A percentile compares a stretch with the other conserved stretches of the same genome.
Conservation (phyloP, 2,329 filamentous ascomycete genomes). For the Calonectria pauciramosa region DNA sequence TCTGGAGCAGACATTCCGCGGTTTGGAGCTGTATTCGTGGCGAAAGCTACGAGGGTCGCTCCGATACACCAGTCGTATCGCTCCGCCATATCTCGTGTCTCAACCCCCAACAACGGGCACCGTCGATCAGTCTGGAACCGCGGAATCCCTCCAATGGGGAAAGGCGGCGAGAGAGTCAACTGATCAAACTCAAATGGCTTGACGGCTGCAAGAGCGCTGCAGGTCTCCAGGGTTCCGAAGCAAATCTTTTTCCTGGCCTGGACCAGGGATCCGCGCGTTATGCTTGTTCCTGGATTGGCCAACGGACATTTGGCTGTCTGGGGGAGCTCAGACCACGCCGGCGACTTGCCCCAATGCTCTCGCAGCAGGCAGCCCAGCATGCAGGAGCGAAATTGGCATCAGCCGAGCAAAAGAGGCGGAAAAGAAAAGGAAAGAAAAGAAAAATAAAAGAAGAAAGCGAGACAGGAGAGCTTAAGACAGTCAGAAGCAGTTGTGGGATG, state of each 20-base stretch:
- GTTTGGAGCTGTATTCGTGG: not conserved
- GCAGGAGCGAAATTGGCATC: not conserved
- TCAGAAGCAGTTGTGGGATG: not conserved
- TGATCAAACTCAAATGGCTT: conserved; percentile 2
- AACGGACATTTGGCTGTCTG: not conserved
- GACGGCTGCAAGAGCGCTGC: not conserved
- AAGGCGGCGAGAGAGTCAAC: not conserved
- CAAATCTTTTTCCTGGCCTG: not conserved
- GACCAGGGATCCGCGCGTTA: conserved; percentile 5
- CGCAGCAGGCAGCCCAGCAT: not conserved
- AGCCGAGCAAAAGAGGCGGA: not conserved
- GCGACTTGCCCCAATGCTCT: not conserved
- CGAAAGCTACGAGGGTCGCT: not conserved
- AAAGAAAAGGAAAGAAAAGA: not conserved
- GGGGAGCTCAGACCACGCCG: not conserved
- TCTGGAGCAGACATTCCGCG: not conserved
- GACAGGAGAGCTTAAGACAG: not conserved
- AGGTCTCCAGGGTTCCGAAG: not conserved
- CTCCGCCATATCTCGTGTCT: conserved; percentile 8
- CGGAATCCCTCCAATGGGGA: not conserved
- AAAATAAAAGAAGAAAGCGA: not conserved
- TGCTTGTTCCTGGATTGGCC: conserved; percentile 3
- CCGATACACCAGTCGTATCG: not conserved
- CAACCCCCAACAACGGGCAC: not conserved
- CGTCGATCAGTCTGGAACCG: not conserved